phyloP scores from a whole-genome alignment of 768 basidiomycete genomes.

The Hericium rajendrae region DNA sequence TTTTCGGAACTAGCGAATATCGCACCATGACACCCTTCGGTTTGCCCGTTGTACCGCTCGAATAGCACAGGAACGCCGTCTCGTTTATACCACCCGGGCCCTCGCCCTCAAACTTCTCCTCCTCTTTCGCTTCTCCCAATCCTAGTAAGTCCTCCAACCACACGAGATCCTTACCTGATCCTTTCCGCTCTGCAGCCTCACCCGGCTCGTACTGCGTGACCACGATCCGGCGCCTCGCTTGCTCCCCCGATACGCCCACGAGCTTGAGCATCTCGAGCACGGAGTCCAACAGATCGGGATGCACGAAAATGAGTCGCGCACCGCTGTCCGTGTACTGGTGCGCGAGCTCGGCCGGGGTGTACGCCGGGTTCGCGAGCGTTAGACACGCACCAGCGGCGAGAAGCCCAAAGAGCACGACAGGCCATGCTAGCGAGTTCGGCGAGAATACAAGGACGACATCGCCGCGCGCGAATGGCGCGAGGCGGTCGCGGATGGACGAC shows the following conservation, averaged over 20 bases:
- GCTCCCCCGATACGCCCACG: constrained; percentile 33
- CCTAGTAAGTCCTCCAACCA: constrained; percentile 40
- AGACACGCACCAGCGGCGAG: constrained; percentile 58
- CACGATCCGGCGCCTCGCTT: constrained; percentile 45
- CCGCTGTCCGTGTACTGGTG: constrained; percentile 63
- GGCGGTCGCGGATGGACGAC: constrained; percentile 7
- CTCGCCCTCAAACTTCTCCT: constrained; percentile 44
- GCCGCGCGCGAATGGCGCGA: constrained; percentile 26
- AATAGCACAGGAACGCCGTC: constrained; percentile 58
- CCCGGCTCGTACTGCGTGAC: constrained; percentile 28
- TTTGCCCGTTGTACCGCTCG: constrained; percentile 63
- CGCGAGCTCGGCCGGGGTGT: constrained; percentile 55
- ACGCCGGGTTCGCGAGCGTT: constrained; percentile 66
- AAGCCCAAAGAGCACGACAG: constrained; percentile 32
- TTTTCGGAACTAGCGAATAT: background rate
- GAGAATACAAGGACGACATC: constrained; percentile 57
- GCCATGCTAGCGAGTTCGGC: constrained; percentile 53
- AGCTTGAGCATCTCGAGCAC: constrained; percentile 46
- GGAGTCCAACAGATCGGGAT: constrained; percentile 46
- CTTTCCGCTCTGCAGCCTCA: constrained; percentile 6
- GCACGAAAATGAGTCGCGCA: constrained; percentile 52
- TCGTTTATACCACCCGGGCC: constrained; percentile 36
- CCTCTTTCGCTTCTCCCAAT: constrained; percentile 36
- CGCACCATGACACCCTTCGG: constrained; percentile 57
- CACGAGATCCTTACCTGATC: constrained; percentile 23